Base-by-base conservation (phyloP, 2,329 filamentous ascomycete genomes). In the Bipolaris victoriae region DNA sequence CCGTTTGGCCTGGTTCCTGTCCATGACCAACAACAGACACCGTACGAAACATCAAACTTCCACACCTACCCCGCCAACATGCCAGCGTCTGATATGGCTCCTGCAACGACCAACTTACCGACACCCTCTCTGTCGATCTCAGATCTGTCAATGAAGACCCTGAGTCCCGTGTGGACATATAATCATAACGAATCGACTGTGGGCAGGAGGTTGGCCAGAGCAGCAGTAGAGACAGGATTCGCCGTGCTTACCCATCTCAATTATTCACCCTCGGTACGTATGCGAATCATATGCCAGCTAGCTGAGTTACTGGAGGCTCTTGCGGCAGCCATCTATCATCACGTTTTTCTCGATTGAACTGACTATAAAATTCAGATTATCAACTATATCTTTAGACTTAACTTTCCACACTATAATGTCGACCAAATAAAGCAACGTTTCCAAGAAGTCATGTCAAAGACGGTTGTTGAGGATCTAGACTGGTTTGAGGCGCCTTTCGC, bases 141-240 rank as follows among this genome's bases (percentile, higher is more conserved):
- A 11, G 64, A 49, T 13, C 40, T 65, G 2, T 79, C 77, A 37
- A 69, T 72, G 6, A 70, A 68, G 50, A 61, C 57, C 2, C 51
- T 69, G 5, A 46, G 48, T 29, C 58, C 78, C 1, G 83, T 85
- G 0, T 77, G 72, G 20, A 86, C 86, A 0, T 88, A 88, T 70
- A 82, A 86, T 9, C 83, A 84, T 55, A 80, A 85, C 24, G 90
- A 93, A 71, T 78, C 80, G 1, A 87, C 83, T 1, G 93, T 96
- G 64, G 86, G 87, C 10, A 85, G 90, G 7, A 83, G 89, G 4
- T 78, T 96, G 4, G 89, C 91, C 47, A 85, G 91, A 40, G 81
- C 81, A 51, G 82, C 86, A 2, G 65, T 88, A 1, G 90, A 96
- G 74, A 76, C 81, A 24, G 90, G 83, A 0, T 84, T 87, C 55